Evolutionary conservation across 495 filamentous ascomycete species (phyloP).

Genomic region (Penicillium coffeae): DNA sequence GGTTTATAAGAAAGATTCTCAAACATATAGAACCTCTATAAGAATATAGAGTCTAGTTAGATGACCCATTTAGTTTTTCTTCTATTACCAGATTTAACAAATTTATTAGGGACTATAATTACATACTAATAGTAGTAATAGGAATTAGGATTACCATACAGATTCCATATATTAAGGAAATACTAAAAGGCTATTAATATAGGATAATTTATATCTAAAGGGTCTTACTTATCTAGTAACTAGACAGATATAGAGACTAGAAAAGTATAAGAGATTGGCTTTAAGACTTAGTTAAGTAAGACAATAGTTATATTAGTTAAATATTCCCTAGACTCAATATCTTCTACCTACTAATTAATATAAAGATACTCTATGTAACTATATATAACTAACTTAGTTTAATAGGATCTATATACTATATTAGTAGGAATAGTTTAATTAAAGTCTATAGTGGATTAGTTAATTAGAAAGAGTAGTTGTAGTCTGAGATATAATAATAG

Average conservation of each 20-base stretch:
- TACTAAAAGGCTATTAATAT: constrained; percentile 27
- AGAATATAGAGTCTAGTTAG: constrained; percentile 23
- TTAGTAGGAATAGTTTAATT: constrained; percentile 10
- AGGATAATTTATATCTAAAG: constrained; percentile 23
- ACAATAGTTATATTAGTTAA: constrained; percentile 17
- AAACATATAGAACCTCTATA: constrained; percentile 8
- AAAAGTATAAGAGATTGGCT: constrained; percentile 17
- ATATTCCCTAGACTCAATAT: background rate
- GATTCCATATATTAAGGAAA: constrained; percentile 34
- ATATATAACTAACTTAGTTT: constrained; percentile 7
- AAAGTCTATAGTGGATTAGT: constrained; percentile 5
- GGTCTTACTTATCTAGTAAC: constrained; percentile 30
- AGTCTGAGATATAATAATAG: constrained; percentile 2
- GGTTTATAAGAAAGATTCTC: constrained; percentile 27
- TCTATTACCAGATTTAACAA: constrained; percentile 7
- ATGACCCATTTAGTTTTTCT: constrained; percentile 31
- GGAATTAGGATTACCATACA: constrained; percentile 35
- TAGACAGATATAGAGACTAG: constrained; percentile 20
- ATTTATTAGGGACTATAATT: constrained; percentile 26
- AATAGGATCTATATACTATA: background rate
- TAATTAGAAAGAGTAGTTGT: constrained; percentile 5
- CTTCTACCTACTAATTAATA: background rate
- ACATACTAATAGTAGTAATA: constrained; percentile 31
- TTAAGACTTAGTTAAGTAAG: constrained; percentile 15
- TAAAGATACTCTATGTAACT: constrained; percentile 9